Percentiles rank a stretch among this genome's conserved stretches.
Conservation (phyloP, 768 basidiomycete species). For the Suillus plorans region DNA sequence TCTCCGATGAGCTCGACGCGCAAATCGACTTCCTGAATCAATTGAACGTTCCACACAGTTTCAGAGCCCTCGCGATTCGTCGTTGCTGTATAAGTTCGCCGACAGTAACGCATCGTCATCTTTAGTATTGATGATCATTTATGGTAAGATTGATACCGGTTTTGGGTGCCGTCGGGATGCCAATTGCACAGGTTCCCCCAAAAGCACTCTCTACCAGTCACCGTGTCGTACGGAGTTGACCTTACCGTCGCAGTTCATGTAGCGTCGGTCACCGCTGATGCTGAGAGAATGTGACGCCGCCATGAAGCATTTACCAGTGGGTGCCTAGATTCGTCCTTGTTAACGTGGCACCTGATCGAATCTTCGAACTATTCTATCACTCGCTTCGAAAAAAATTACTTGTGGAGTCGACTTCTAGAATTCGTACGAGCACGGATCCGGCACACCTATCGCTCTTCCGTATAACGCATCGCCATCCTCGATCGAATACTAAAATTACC, state of each 20-base stretch:
- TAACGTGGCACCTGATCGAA: neutral
- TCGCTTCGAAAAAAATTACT: neutral
- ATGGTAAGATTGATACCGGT: neutral
- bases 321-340: neutral
- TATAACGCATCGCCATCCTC: neutral
- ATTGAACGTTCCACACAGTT: neutral
- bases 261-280: neutral
- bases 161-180: neutral
- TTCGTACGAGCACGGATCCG: neutral
- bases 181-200: constrained; percentile 1
- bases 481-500: neutral
- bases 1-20: neutral
- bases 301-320: neutral
- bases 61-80: neutral
- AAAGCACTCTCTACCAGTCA: neutral
- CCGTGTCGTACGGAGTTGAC: neutral
- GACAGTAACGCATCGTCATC: neutral
- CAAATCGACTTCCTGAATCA: neutral
- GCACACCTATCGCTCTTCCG: neutral
- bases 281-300: neutral
- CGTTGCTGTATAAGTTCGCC: neutral
- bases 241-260: neutral
- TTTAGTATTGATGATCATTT: neutral
- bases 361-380: neutral
- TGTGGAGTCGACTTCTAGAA: neutral